Percentiles rank a stretch among this genome's conserved stretches.
These are phyloP conservation scores for Synchytrium microbalum DNA, from an alignment of 371 early-diverging fungal species.

Conservation along the genomic window DNA sequence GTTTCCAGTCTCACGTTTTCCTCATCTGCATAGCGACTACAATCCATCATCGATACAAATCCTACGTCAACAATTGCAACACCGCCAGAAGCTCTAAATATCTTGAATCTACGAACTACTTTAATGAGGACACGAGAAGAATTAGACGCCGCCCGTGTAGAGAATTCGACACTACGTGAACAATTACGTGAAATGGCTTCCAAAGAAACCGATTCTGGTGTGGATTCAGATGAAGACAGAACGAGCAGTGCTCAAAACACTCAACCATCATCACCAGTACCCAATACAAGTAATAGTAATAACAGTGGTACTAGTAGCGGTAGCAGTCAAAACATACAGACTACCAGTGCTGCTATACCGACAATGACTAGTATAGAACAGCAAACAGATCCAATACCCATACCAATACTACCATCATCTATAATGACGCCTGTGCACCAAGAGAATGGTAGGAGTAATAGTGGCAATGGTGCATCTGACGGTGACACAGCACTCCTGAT, in stretches of 20 bases:
- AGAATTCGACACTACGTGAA: background rate
- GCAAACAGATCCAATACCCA: background rate
- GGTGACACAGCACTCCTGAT: background rate
- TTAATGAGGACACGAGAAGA: constrained; percentile 1
- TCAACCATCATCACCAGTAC: too few species aligned
- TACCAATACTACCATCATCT: too few species aligned
- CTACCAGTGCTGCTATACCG: background rate
- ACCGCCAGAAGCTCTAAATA: background rate
- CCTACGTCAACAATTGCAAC: background rate
- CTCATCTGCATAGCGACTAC: background rate
- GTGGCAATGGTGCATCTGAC: background rate
- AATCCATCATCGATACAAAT: background rate
- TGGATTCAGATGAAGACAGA: background rate
- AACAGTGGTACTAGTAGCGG: background rate
- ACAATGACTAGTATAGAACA: too few species aligned
- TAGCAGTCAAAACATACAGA: background rate
- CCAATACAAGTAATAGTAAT: background rate
- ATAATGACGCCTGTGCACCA: background rate
- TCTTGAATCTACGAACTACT: background rate
- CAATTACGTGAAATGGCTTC: background rate
- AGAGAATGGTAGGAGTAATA: background rate
- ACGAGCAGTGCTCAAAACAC: background rate
- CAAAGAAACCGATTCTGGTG: background rate
- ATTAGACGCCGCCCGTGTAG: background rate
- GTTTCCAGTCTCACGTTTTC: background rate